phyloP scores from a whole-genome alignment of 345 rosid genomes.

The Excoecaria agallocha region DNA sequence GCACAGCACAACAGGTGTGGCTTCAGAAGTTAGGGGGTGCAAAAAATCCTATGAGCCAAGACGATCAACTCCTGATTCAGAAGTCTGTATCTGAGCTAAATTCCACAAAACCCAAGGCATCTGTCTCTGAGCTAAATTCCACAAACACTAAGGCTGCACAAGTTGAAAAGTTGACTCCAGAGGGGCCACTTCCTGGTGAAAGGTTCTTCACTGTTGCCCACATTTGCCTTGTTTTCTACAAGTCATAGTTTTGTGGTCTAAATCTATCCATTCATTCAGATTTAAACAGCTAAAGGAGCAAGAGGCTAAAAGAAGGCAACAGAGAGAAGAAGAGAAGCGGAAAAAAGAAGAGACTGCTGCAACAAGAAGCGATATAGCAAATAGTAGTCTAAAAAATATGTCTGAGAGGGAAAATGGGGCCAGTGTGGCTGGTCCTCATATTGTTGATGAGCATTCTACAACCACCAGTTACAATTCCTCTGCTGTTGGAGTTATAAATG shows the following conservation, averaged over 20 bases:
- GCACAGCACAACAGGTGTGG: constrained; percentile 90
- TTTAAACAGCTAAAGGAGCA: constrained; percentile 78
- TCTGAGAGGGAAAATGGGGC: constrained; percentile 31
- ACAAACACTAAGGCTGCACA: constrained; percentile 23
- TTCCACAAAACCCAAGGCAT: constrained; percentile 22
- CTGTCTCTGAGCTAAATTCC: constrained; percentile 30
- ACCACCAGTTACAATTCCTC: constrained; percentile 26
- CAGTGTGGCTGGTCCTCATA: constrained; percentile 14
- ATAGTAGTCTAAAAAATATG: constrained; percentile 11
- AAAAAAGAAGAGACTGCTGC: constrained; percentile 45
- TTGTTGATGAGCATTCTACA: constrained; percentile 22
- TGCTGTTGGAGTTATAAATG: constrained; percentile 41
- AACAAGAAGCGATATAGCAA: constrained; percentile 26
- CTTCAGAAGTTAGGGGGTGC: constrained; percentile 91
- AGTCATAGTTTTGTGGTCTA: constrained; percentile 14
- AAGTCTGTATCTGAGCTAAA: constrained; percentile 45
- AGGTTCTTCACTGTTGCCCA: constrained; percentile 35
- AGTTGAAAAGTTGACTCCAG: constrained; percentile 44
- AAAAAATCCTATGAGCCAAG: constrained; percentile 47
- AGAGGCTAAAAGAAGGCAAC: constrained; percentile 63
- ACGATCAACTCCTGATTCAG: constrained; percentile 34
- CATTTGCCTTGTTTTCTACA: background rate
- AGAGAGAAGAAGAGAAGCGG: constrained; percentile 60
- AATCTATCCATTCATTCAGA: constrained; percentile 38
- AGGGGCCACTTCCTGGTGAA: constrained; percentile 73